These are phyloP conservation scores for Clonostachys chloroleuca DNA, from an alignment of 2,329 filamentous ascomycete species.

Conservation along the genomic window DNA sequence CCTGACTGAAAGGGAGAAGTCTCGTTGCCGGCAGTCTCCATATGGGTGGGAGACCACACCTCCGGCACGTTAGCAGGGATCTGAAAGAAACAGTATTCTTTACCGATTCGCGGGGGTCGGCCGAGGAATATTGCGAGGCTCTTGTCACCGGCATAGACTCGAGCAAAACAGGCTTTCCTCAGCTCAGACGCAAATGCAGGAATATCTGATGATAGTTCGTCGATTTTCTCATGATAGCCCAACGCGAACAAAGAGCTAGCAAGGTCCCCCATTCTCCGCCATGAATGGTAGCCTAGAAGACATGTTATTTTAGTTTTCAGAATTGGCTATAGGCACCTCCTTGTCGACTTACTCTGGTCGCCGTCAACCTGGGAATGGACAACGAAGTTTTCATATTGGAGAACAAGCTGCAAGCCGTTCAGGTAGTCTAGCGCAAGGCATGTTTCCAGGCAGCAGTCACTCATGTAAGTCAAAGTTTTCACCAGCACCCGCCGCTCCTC, in stretches of 20 bases:
- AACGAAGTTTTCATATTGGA: conserved; percentile 43
- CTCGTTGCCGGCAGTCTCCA: no score
- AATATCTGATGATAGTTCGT: conserved; percentile 11
- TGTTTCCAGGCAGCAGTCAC: conserved; percentile 13
- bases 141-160: conserved; percentile 38
- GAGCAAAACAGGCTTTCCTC: conserved; percentile 30
- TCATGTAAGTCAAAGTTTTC: conserved; percentile 7
- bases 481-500: conserved; percentile 7
- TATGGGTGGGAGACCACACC: no score
- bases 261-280: conserved; percentile 39
- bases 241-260: conserved; percentile 38
- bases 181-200: conserved; percentile 32
- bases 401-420: conserved; percentile 36
- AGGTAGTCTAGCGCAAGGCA: conserved; percentile 19
- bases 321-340: not conserved
- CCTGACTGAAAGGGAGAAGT: no score
- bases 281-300: conserved; percentile 18
- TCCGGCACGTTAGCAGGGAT: no score
- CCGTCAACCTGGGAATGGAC: conserved; percentile 34
- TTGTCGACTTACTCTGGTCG: conserved; percentile 36
- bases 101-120: conserved; percentile 33
- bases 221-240: conserved; percentile 31
- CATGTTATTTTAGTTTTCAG: not conserved
- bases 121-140: conserved; percentile 28
- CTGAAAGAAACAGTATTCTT: not conserved